Conservation (phyloP, 2,329 filamentous ascomycete species). For the Aspergillus latus region DNA sequence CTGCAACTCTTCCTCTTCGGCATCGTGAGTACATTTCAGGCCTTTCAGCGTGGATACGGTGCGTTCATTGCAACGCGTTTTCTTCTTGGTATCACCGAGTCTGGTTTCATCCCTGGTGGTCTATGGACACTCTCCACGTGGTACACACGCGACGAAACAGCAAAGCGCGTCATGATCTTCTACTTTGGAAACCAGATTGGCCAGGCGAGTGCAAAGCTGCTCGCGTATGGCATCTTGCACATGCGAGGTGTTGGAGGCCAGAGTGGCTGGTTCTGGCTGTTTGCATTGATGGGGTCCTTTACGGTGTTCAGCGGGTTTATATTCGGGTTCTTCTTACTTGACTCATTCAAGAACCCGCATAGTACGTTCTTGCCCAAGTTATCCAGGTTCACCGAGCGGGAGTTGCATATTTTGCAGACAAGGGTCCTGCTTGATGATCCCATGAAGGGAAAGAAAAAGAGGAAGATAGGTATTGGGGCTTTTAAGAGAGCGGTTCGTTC, state of each 20-base stretch:
- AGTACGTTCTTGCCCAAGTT: conserved; percentile 11
- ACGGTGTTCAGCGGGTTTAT: conserved; percentile 12
- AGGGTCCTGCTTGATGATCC: conserved; percentile 18
- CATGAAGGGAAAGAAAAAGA: conserved; percentile 11
- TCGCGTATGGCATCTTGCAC: conserved; percentile 15
- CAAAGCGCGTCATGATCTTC: conserved; percentile 15
- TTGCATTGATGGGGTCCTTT: conserved; percentile 11
- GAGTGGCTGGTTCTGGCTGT: conserved; percentile 16
- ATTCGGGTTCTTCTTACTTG: conserved; percentile 12
- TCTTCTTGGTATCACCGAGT: conserved; percentile 55
- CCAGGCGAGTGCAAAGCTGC: conserved; percentile 9
- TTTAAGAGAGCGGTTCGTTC: conserved; percentile 9
- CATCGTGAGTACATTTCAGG: conserved; percentile 56
- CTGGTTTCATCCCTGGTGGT: conserved; percentile 57
- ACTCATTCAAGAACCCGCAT: conserved; percentile 12
- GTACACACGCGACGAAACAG: conserved; percentile 13
- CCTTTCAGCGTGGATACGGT: conserved; percentile 51
- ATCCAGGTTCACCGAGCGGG: conserved; percentile 11
- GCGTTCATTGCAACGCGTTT: conserved; percentile 53
- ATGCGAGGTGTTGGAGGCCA: conserved; percentile 8
- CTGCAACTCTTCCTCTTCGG: conserved; percentile 56
- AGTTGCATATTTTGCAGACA: conserved; percentile 15
- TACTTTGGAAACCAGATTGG: conserved; percentile 17
- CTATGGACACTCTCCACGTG: conserved; percentile 8
- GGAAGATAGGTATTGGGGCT: conserved; percentile 3